These are phyloP conservation scores for Seiridium cupressi DNA, from an alignment of 2,329 filamentous ascomycete genomes.

Conservation along the genomic window DNA sequence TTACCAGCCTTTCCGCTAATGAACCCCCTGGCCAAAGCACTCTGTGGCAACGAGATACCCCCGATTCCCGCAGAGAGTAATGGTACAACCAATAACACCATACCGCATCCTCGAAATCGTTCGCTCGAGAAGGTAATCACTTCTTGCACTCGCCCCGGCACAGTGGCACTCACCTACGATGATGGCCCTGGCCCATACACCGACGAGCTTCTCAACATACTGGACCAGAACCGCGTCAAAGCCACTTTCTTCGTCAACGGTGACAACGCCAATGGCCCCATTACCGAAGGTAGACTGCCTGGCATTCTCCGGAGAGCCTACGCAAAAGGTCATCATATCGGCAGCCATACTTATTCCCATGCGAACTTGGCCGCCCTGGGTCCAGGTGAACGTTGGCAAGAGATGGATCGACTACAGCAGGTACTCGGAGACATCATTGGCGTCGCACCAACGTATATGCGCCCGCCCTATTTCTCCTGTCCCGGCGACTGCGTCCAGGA, in stretches of 20 bases:
- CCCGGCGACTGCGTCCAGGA: slow-evolving; percentile 1
- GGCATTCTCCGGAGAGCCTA: slow-evolving; percentile 15
- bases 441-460: slow-evolving; percentile 40
- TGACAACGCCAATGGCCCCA: slow-evolving; percentile 26
- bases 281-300: neutral
- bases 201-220: slow-evolving; percentile 14
- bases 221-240: slow-evolving; percentile 11
- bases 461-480: slow-evolving; percentile 11
- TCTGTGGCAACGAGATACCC: too few species aligned
- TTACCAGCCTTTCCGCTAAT: too few species aligned
- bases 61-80: too few species aligned
- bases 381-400: slow-evolving; percentile 28
- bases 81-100: too few species aligned
- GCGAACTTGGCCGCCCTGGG: slow-evolving; percentile 35
- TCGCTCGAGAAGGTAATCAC: slow-evolving; percentile 4
- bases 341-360: slow-evolving; percentile 47
- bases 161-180: slow-evolving; percentile 23
- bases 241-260: slow-evolving; percentile 32
- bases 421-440: slow-evolving; percentile 41
- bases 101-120: too few species aligned
- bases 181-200: slow-evolving; percentile 24
- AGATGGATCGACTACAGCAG: slow-evolving; percentile 45
- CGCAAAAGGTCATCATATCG: slow-evolving; percentile 45
- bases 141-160: slow-evolving; percentile 13
- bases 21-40: too few species aligned